Percentiles rank a stretch among this genome's conserved stretches.
Evolutionary conservation across 257 asterid genomes (phyloP).

Genomic region (Eustoma russellianum): DNA sequence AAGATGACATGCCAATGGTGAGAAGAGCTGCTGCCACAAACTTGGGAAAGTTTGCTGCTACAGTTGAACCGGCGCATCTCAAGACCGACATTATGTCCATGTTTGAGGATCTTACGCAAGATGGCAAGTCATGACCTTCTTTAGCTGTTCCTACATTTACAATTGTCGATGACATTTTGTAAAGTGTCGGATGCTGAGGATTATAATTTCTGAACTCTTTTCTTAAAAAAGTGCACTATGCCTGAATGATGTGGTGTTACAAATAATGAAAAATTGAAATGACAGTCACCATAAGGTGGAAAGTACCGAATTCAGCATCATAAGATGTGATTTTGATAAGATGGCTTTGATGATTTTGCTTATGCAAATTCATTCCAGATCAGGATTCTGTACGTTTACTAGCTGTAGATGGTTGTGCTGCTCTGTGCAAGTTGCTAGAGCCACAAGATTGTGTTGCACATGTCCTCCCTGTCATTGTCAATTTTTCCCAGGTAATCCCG

Average conservation of each 20-base stretch:
- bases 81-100: conserved; percentile 39
- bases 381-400: conserved; percentile 88
- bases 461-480: conserved; percentile 81
- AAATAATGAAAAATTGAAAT: too few relatives aligned
- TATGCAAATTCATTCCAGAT: conserved; percentile 36
- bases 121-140: conserved; percentile 19
- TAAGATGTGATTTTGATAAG: not conserved
- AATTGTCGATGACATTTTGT: too few relatives aligned
- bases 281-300: too few relatives aligned
- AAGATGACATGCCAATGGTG: conserved; percentile 97
- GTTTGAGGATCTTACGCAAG: conserved; percentile 45
- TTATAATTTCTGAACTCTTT: too few relatives aligned
- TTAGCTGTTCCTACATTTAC: not conserved
- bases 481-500: conserved; percentile 70
- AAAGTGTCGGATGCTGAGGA: too few relatives aligned
- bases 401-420: conserved; percentile 93
- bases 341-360: not conserved
- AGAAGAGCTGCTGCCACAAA: conserved; percentile 88
- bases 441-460: conserved; percentile 88
- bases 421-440: conserved; percentile 90
- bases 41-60: conserved; percentile 43
- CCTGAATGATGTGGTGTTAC: too few relatives aligned
- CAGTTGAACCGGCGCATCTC: conserved; percentile 37
- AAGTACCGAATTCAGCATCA: too few relatives aligned
- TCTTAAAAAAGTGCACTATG: too few relatives aligned